Conservation (phyloP, 169 alveolate species). For the Eimeria brunetti region DNA sequence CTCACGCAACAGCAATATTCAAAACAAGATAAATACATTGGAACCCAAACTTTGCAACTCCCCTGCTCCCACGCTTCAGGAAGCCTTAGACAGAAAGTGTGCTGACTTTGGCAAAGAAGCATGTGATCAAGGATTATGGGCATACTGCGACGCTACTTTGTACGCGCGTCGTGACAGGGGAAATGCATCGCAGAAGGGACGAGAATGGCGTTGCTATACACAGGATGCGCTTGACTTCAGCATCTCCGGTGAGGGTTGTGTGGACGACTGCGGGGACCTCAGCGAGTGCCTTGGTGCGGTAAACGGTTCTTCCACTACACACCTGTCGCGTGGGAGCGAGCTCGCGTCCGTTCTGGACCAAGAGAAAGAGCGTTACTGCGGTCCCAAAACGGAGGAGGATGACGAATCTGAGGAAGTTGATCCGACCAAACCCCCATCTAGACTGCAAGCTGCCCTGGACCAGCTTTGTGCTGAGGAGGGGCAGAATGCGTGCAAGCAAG, state of each 20-base stretch:
- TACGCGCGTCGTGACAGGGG: slow-evolving; percentile 32
- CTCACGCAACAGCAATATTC: neutral
- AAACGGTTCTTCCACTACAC: neutral
- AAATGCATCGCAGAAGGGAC: neutral
- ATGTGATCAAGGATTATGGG: neutral
- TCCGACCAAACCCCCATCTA: neutral
- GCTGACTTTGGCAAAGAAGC: neutral
- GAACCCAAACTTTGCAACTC: neutral
- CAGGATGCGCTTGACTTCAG: slow-evolving; percentile 27
- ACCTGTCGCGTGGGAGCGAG: neutral
- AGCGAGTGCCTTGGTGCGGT: slow-evolving; percentile 3
- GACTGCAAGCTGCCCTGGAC: neutral
- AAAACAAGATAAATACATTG: neutral
- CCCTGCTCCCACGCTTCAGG: slow-evolving; percentile 46
- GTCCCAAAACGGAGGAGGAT: neutral
- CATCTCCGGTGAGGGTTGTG: neutral
- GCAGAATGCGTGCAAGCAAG: neutral
- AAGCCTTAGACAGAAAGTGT: slow-evolving; percentile 42
- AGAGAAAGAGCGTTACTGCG: neutral
- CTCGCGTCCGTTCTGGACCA: neutral
- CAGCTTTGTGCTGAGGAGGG: neutral
- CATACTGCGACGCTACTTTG: neutral
- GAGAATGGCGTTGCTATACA: slow-evolving; percentile 19
- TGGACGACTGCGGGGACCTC: slow-evolving; percentile 14
- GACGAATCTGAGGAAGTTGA: neutral